Evolutionary conservation across 257 asterid species (phyloP), one percentile per base, ranked within the genome.

Genomic region (Petunia secreta): DNA sequence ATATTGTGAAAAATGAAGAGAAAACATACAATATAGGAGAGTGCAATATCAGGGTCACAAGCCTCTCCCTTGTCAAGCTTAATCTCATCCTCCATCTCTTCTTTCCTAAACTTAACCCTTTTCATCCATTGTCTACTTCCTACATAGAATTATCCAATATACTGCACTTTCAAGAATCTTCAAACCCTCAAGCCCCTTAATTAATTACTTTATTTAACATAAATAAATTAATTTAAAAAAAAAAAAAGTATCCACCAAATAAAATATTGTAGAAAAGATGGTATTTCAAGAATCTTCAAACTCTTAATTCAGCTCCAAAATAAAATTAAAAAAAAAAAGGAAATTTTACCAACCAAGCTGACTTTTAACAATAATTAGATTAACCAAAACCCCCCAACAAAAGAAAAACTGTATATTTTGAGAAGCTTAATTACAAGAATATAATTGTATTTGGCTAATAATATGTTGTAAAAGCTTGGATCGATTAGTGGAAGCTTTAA

Each of bases 31-130:
- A 67, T 80, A 39, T 80, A 68, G 6, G 59, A 80, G 59, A 80
- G 68, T 15, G 3, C 78, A 54, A 67, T 48, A 67, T 67, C 83
- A 41, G 83, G 78, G 71, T 80, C 79, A 57, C 60, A n/a, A 57
- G 59, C 78, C 5, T 68, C 83, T 80, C 79, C 83, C 8, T 41
- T 69, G 25, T 73, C 78, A 73, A 73, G 25, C 14, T 73, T 73
- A 73, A 41, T 50, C 44, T 73, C 25, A 25, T 25, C 41, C 59
- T 34, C 50, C 78, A 73, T 73, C 34, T 73, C 62, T 50, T 11
- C 36, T 50, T 36, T 50, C 5, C 34, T 73, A 5, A 73, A 36
- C 34, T n/a, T 50, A 48, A 73, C 60, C 62, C 58, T 34, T 73
- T 73, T 36, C 78, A 34, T 36, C 62, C 63, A 73, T 73, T 62